These are phyloP conservation scores for Talaromyces thailandensis DNA, from an alignment of 495 filamentous ascomycete genomes.

Conservation along the genomic window DNA sequence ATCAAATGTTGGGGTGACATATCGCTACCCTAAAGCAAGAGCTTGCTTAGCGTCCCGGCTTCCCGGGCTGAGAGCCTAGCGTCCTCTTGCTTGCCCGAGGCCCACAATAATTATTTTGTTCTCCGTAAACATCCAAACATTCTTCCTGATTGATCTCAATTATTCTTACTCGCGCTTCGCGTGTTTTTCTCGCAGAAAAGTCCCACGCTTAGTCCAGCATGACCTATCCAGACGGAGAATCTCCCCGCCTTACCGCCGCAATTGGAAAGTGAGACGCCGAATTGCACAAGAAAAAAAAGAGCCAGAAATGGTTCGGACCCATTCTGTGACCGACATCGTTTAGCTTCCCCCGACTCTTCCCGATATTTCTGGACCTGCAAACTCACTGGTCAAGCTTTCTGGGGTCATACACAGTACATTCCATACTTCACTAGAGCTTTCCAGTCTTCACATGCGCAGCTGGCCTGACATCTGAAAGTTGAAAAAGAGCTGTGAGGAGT, in stretches of 20 bases:
- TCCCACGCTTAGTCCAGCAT: background rate
- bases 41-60: background rate
- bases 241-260: background rate
- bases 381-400: background rate
- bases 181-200: background rate
- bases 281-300: background rate
- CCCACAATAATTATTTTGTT: background rate
- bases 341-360: slow-evolving; percentile 9
- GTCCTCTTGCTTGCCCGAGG: background rate
- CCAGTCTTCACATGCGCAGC: background rate
- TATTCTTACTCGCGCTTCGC: no score
- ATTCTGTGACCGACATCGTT: background rate
- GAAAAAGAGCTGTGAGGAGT: background rate
- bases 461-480: background rate
- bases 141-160: background rate
- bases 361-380: slow-evolving; percentile 3
- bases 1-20: background rate
- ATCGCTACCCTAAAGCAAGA: background rate
- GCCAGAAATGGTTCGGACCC: background rate
- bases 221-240: background rate
- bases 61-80: background rate
- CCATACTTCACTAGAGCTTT: background rate
- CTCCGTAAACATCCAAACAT: background rate
- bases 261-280: background rate
- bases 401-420: background rate